phyloP scores from a whole-genome alignment of 1,284 basidiomycete genomes.

The Cystobasidium slooffiae region DNA sequence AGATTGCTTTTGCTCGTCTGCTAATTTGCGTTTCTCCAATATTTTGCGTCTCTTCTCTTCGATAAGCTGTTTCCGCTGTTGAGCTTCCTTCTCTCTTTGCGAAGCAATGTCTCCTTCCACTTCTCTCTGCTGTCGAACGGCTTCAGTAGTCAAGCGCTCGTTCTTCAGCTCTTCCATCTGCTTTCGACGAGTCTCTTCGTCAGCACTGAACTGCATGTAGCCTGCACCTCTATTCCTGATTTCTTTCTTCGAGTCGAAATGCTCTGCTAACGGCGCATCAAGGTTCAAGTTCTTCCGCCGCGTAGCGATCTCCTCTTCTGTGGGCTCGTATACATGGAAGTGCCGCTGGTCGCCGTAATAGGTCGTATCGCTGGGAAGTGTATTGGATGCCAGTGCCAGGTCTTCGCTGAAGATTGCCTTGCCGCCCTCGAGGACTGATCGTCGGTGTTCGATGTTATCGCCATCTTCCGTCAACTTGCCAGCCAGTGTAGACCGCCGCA shows the following conservation, averaged over 20 bases:
- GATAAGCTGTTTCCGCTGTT: slow-evolving; percentile 74
- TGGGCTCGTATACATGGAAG: slow-evolving; percentile 84
- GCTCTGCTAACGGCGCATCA: slow-evolving; percentile 64
- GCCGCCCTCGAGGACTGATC: slow-evolving; percentile 61
- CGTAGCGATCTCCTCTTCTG: slow-evolving; percentile 64
- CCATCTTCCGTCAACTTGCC: slow-evolving; percentile 54
- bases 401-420: slow-evolving; percentile 51
- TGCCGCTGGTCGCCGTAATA: slow-evolving; percentile 69
- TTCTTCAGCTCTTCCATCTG: slow-evolving; percentile 79
- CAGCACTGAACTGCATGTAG: slow-evolving; percentile 83
- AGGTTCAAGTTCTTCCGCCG: slow-evolving; percentile 54
- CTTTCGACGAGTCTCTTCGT: slow-evolving; percentile 71
- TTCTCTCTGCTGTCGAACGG: slow-evolving; percentile 65
- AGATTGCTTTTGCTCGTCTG: not conserved
- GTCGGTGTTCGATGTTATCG: slow-evolving; percentile 59
- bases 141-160: slow-evolving; percentile 72
- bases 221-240: slow-evolving; percentile 85
- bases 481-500: slow-evolving; percentile 75
- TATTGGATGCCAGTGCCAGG: slow-evolving; percentile 30
- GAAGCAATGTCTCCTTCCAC: slow-evolving; percentile 68
- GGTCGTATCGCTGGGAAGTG: slow-evolving; percentile 42
- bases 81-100: slow-evolving; percentile 76
- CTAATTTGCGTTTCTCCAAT: slow-evolving; percentile 52
- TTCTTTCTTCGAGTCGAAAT: slow-evolving; percentile 82
- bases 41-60: slow-evolving; percentile 78